Percentiles rank a stretch among this genome's conserved stretches.
Conservation (phyloP, 2,329 filamentous ascomycete genomes). For the Ceratocystis ficicola region DNA sequence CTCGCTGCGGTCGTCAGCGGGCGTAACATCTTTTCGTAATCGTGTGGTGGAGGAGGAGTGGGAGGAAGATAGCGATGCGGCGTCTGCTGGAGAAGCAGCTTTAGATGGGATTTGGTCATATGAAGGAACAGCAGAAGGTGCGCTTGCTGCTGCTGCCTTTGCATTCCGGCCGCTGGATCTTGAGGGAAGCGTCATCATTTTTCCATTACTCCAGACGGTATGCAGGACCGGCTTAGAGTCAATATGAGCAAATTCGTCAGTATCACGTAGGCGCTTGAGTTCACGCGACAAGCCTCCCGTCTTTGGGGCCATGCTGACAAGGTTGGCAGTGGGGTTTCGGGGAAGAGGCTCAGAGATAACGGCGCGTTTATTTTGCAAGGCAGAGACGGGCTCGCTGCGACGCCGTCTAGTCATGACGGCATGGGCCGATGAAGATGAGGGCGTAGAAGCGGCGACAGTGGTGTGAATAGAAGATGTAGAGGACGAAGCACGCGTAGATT, state of each 20-base stretch:
- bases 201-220: slow-evolving; percentile 54
- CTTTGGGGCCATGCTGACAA: slow-evolving; percentile 42
- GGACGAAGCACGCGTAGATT: slow-evolving; percentile 29
- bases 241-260: slow-evolving; percentile 49
- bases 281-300: slow-evolving; percentile 43
- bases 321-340: slow-evolving; percentile 47
- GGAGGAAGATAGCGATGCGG: not conserved
- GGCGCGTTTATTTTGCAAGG: slow-evolving; percentile 12
- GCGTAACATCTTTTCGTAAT: slow-evolving; percentile 22
- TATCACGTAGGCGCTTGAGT: slow-evolving; percentile 47
- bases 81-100: not conserved
- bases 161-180: slow-evolving; percentile 31
- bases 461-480: slow-evolving; percentile 30
- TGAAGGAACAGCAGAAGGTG: not conserved
- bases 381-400: slow-evolving; percentile 13
- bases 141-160: slow-evolving; percentile 28
- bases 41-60: not conserved
- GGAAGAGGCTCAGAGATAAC: slow-evolving; percentile 28
- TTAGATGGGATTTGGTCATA: not conserved
- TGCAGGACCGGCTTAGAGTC: slow-evolving; percentile 46
- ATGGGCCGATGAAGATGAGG: not conserved
- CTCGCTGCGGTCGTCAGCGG: slow-evolving; percentile 15
- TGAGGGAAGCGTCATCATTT: slow-evolving; percentile 40
- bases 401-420: slow-evolving; percentile 6
- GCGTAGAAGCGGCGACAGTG: not conserved